These are phyloP conservation scores for Trametopsis cervina DNA, from an alignment of 768 basidiomycete species.

Conservation along the genomic window DNA sequence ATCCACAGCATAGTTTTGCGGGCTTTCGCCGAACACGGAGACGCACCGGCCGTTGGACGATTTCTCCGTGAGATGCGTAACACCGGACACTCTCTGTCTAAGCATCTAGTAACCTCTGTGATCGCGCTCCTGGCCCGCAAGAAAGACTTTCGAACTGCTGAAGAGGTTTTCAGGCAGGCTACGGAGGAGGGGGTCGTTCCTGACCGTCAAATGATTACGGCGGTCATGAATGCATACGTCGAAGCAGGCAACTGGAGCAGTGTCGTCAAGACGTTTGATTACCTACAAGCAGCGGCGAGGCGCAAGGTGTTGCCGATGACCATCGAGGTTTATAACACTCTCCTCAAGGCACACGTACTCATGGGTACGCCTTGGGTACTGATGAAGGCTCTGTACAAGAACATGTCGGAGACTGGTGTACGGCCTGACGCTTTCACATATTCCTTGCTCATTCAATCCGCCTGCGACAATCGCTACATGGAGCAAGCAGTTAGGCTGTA, in stretches of 20 bases:
- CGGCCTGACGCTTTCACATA: slow-evolving; percentile 62
- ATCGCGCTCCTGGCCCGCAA: slow-evolving; percentile 59
- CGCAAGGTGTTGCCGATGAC: slow-evolving; percentile 15
- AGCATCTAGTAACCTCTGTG: slow-evolving; percentile 56
- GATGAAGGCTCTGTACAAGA: slow-evolving; percentile 56
- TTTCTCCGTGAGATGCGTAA: slow-evolving; percentile 58
- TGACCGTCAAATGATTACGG: slow-evolving; percentile 56
- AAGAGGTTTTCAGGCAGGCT: slow-evolving; percentile 59
- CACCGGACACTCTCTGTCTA: slow-evolving; percentile 38
- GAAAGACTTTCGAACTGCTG: slow-evolving; percentile 57
- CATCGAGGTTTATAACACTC: slow-evolving; percentile 64
- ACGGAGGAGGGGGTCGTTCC: slow-evolving; percentile 54
- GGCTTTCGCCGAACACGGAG: slow-evolving; percentile 46
- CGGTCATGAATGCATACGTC: slow-evolving; percentile 79
- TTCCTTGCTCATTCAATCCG: slow-evolving; percentile 70
- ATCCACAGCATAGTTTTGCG: slow-evolving; percentile 58
- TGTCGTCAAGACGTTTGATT: slow-evolving; percentile 65
- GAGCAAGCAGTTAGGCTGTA: slow-evolving; percentile 60
- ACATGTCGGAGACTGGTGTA: slow-evolving; percentile 40
- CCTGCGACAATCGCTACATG: slow-evolving; percentile 68
- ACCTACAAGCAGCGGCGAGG: slow-evolving; percentile 28
- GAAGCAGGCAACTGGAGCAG: slow-evolving; percentile 74
- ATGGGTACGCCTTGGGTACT: slow-evolving; percentile 69
- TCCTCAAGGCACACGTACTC: slow-evolving; percentile 79
- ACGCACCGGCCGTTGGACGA: slow-evolving; percentile 41